A percentile compares a stretch with the other conserved stretches of the same genome.
These are phyloP conservation scores for Croton setiger DNA, from an alignment of 441 rosid species.

Conservation along the genomic window DNA sequence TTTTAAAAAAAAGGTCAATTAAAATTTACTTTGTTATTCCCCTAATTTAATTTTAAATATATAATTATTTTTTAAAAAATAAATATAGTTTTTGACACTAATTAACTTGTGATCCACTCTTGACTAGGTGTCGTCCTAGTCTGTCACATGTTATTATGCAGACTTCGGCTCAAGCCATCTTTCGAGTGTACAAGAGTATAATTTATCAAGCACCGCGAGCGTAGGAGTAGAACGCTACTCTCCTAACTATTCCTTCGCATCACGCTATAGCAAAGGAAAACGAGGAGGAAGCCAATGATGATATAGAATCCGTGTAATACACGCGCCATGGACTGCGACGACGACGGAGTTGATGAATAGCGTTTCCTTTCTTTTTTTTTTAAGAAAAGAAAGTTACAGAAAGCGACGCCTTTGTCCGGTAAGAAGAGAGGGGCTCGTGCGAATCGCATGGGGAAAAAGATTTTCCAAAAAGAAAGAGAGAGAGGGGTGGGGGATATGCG, in stretches of 20 bases:
- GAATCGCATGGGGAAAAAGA: constrained; percentile 24
- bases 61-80: no score
- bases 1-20: no score
- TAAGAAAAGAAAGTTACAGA: constrained; percentile 28
- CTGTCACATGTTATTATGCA: no score
- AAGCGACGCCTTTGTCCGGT: constrained; percentile 31
- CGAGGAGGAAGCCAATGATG: not conserved
- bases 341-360: not conserved
- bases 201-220: constrained; percentile 3
- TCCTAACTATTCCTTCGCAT: not conserved
- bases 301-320: not conserved
- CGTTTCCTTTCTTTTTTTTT: not conserved
- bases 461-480: constrained; percentile 7
- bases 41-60: no score
- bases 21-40: no score
- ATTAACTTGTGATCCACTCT: no score
- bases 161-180: constrained; percentile 10
- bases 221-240: constrained; percentile 2
- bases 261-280: not conserved
- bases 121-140: no score
- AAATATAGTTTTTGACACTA: no score
- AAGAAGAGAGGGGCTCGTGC: constrained; percentile 19
- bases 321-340: not conserved
- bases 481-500: not conserved
- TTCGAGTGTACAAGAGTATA: not conserved